Evolutionary conservation across 208 protist species (phyloP), one percentile per base, ranked within the genome.

Genomic region (Acanthamoeba sp.): DNA sequence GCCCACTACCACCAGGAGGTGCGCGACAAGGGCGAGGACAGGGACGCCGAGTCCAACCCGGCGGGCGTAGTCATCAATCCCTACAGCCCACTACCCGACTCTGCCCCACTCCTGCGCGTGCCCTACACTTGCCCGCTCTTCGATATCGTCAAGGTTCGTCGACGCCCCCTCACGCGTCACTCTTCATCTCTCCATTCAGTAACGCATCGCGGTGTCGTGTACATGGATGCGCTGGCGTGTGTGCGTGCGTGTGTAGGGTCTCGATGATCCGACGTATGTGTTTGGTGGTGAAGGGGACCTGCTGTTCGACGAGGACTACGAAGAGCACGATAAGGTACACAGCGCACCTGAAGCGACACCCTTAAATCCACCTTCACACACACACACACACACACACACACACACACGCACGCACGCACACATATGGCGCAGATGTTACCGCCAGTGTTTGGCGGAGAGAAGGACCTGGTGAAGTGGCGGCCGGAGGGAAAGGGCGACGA

Each of bases 81-180:
- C 76, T 85, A 85, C 45, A 40, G 42, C 24, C 20, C 76, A 24
- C 76, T 85, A 2, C 38, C 76, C 24, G 76, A 85, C 45, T 57
- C 42, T 1, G 76, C 22, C 1, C 76, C 76, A 7, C 76, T 85
- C 9, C 45, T 85, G 76, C 76, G 76, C 20, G 76, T 85, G 42
- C 76, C 76, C 32, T 85, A 59, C 76, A 85, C 76, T 6, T 85
- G 76, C 45, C 76, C 76, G 32, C 76, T 85, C 3, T 85, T 85
- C 42, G 76, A 85, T 18, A 38, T 22, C 69, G 18, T 6, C 69
- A 32, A 36, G 38, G 69, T 73, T 7, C n/a, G 64, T 27, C n/a
- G n/a, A n/a, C n/a, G n/a, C n/a, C n/a, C n/a, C 7, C 14, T 24
- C 59, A 66, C 59, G 18, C n/a, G 20, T 66, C 27, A 9, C 59